Base-by-base conservation (phyloP, 768 basidiomycete genomes). In the Termitomyces sp. region DNA sequence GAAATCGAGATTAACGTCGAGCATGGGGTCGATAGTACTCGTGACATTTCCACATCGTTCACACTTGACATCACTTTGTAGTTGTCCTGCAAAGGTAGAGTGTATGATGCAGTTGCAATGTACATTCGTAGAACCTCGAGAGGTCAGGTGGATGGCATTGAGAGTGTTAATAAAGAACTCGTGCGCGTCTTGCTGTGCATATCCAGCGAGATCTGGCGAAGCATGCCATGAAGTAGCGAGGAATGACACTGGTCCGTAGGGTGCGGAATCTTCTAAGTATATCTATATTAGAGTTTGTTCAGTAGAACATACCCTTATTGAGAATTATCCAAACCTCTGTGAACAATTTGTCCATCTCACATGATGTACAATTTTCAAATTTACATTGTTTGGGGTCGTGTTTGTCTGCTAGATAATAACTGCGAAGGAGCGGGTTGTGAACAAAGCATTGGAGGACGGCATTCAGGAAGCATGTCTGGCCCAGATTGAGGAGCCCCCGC, bases 121-220 rank as follows among this genome's bases (percentile, higher is more conserved):
- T 27, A 88, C 77, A 65, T 88, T 85, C 12, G 88, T 91, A 55
- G 84, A 85, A 1, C 89, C 86, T 41, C 87, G 79, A 12, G 88
- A 88, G 39, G 84, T 89, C 20, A 78, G 76, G 69, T 98, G 95
- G 12, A 97, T 89, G 63, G 93, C 89, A 67, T 95, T 95, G 27
- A 98, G 76, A 0, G 87, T 83, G 18, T 87, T 81, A 31, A 93
- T 91, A 70, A 93, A 91, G 68, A 86, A 89, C 70, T 93, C 89
- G 76, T 95, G 93, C 2, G 93, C 92, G 61, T 98, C 95, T 67
- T 96, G 96, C 70, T 98, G 96, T 0, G 92, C 86, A 67, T 98
- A 93, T 2, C 95, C 95, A 5, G 93, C 85, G 30, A 98, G 77
- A 61, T 96, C 93, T 0, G 87, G 73, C 0, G 89, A 87, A 61